Conservation (phyloP, 2,329 filamentous ascomycete species). For the Thelonectria rubi region DNA sequence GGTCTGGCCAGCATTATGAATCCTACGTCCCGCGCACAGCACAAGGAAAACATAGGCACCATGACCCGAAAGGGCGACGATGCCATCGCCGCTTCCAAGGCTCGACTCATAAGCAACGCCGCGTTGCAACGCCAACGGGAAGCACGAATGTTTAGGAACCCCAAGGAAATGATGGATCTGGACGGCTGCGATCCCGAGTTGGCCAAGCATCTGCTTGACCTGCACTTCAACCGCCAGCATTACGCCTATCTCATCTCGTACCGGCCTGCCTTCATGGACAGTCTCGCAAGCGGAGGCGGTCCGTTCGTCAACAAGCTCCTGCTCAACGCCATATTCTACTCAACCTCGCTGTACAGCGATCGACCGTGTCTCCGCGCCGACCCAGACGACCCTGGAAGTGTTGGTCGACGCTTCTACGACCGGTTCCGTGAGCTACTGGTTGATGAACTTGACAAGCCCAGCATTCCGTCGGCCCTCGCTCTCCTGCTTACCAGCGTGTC, state of each 20-base stretch:
- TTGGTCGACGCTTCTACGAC: conserved; percentile 49
- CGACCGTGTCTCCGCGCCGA: conserved; percentile 46
- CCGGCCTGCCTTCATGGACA: conserved; percentile 51
- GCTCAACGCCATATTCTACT: conserved; percentile 53
- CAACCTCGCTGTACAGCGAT: conserved; percentile 51
- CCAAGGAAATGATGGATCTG: conserved; percentile 45
- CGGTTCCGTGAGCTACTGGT: conserved; percentile 49
- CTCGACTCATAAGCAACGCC: conserved; percentile 49
- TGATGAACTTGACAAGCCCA: conserved; percentile 46
- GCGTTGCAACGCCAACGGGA: conserved; percentile 47
- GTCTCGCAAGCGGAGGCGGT: conserved; percentile 46
- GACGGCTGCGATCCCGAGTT: conserved; percentile 47
- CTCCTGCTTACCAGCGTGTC: conserved; percentile 47
- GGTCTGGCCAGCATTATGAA: conserved; percentile 49
- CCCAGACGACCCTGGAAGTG: conserved; percentile 46
- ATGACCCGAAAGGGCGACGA: conserved; percentile 41
- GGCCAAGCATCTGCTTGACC: conserved; percentile 49
- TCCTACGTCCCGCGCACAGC: conserved; percentile 41
- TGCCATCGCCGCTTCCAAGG: conserved; percentile 44
- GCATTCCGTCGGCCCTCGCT: conserved; percentile 50
- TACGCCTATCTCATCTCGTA: conserved; percentile 51
- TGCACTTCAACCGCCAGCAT: conserved; percentile 51
- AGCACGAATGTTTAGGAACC: conserved; percentile 43
- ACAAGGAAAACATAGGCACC: conserved; percentile 43
- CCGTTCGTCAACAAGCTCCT: conserved; percentile 50